A percentile compares a stretch with the other conserved stretches of the same genome.
Evolutionary conservation across 495 filamentous ascomycete species (phyloP).

Genomic region (Peziza echinospora): DNA sequence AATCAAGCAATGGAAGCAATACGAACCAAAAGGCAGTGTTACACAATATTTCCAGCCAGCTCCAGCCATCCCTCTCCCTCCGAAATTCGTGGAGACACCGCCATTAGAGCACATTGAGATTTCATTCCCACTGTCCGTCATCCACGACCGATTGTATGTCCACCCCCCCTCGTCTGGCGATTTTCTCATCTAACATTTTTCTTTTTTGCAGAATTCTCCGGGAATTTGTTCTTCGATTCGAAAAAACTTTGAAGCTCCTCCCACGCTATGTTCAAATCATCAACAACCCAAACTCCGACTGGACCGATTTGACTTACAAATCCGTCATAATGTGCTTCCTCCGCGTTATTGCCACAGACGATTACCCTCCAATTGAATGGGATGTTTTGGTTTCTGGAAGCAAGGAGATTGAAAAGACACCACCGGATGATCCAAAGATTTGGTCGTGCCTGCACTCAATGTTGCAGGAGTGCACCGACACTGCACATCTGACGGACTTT

Average conservation of each 20-base stretch:
- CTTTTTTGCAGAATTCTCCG: slow-evolving; percentile 8
- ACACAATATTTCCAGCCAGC: not conserved
- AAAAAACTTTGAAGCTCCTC: slow-evolving; percentile 8
- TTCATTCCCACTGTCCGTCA: slow-evolving; percentile 8
- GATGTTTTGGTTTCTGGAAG: slow-evolving; percentile 9
- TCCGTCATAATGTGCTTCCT: slow-evolving; percentile 14
- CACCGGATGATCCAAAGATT: slow-evolving; percentile 8
- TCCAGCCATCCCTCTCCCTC: not conserved
- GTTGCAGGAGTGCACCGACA: slow-evolving; percentile 3
- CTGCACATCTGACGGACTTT: not conserved
- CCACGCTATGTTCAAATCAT: slow-evolving; percentile 14
- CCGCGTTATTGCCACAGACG: slow-evolving; percentile 9
- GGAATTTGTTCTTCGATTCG: slow-evolving; percentile 17
- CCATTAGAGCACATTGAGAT: slow-evolving; percentile 16
- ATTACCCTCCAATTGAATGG: slow-evolving; percentile 5
- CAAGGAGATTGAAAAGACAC: slow-evolving; percentile 5
- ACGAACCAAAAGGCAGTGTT: not conserved
- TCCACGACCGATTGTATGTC: slow-evolving; percentile 12
- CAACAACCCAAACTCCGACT: slow-evolving; percentile 16
- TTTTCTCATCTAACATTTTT: not conserved
- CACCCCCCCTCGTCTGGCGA: not conserved
- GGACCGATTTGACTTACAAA: slow-evolving; percentile 14
- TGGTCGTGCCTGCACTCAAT: slow-evolving; percentile 9
- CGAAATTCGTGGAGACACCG: slow-evolving; percentile 10
- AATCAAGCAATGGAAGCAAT: not conserved